These are phyloP conservation scores for Fraxinus albicans DNA, from an alignment of 305 asterid species.

Conservation along the genomic window DNA sequence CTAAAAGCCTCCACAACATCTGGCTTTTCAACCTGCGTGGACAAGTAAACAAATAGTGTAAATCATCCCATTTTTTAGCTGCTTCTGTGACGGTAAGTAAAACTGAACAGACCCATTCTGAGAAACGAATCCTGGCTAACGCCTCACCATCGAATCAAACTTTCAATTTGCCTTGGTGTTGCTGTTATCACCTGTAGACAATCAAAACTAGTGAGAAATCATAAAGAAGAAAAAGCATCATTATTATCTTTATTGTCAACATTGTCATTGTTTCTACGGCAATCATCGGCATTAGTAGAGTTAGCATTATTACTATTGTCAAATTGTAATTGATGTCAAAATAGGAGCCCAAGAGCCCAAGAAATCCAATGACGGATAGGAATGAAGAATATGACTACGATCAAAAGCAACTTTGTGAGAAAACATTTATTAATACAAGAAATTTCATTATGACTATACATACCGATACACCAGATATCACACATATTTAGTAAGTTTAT, in stretches of 20 bases:
- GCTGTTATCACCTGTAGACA: constrained; percentile 85
- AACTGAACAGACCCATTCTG: constrained; percentile 68
- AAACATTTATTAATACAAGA: not conserved
- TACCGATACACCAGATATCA: not conserved
- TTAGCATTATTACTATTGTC: not conserved
- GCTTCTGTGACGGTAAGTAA: constrained; percentile 4
- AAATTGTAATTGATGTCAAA: not conserved
- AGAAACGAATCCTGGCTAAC: constrained; percentile 90
- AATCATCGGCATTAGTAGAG: not conserved
- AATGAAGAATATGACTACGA: not conserved
- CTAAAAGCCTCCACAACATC: constrained; percentile 93
- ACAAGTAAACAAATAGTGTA: not conserved
- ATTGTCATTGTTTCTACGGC: not conserved
- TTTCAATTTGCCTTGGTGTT: constrained; percentile 94
- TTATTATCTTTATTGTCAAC: constrained; percentile 1
- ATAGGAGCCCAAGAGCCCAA: not conserved
- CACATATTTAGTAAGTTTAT: not conserved
- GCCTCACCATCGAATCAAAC: constrained; percentile 92
- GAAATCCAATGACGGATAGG: not conserved
- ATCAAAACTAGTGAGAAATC: not conserved
- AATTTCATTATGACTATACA: not conserved
- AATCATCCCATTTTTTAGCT: constrained; percentile 15
- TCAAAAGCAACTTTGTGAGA: not conserved
- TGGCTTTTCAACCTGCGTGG: constrained; percentile 62
- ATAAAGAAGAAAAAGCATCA: not conserved